Evolutionary conservation across 495 filamentous ascomycete genomes (phyloP).

Genomic region (Daldinia grandis): DNA sequence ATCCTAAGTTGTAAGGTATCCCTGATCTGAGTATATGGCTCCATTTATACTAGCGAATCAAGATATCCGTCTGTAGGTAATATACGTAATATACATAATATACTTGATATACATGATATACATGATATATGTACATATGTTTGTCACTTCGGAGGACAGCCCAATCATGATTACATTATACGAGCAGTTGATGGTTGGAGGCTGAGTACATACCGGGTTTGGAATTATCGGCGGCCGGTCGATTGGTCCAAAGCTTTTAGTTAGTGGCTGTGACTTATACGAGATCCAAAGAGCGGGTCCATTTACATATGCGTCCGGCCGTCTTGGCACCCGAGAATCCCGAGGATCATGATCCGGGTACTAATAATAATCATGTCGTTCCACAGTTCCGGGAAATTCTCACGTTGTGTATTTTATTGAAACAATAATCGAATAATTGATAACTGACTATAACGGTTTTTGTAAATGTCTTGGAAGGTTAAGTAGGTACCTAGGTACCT

Average conservation of each 20-base stretch:
- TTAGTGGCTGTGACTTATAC: slow-evolving; percentile 1
- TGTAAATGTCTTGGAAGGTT: neutral
- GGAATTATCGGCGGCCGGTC: neutral
- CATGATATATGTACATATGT: neutral
- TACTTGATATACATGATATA: neutral
- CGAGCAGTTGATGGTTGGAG: neutral
- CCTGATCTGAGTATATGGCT: neutral
- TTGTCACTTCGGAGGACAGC: neutral
- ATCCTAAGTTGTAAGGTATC: neutral
- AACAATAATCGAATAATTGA: neutral
- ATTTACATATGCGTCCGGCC: neutral
- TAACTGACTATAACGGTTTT: neutral
- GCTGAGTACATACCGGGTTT: neutral
- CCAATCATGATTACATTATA: neutral
- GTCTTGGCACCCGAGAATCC: slow-evolving; percentile 1
- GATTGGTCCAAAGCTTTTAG: neutral
- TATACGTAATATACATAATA: neutral
- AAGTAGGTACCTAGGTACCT: too few relatives aligned
- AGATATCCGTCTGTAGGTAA: neutral
- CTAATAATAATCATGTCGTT: neutral
- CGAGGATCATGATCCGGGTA: neutral
- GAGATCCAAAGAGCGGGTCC: neutral
- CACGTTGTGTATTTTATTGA: neutral
- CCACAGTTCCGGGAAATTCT: neutral
- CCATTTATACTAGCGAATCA: slow-evolving; percentile 1